A percentile compares a stretch with the other conserved stretches of the same genome.
These are phyloP conservation scores for Alternaria sp. DNA, from an alignment of 2,329 filamentous ascomycete genomes.

Conservation along the genomic window DNA sequence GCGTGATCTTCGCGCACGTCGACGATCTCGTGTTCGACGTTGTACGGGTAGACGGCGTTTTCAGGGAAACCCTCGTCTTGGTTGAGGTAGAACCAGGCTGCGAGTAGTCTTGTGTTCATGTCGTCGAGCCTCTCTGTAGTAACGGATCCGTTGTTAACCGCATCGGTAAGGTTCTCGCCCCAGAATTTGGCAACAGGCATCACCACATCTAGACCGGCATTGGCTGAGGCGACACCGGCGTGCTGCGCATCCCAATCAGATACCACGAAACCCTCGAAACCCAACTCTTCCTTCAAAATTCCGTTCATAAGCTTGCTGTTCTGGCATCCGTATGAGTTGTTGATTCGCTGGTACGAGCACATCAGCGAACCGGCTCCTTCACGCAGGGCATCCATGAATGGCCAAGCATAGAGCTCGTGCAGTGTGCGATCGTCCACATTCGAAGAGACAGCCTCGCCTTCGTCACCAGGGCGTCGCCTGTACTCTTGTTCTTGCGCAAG, in stretches of 20 bases:
- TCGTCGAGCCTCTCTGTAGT: conserved; percentile 34
- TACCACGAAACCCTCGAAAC: conserved; percentile 53
- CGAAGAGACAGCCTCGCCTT: conserved; percentile 63
- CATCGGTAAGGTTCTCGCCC: conserved; percentile 38
- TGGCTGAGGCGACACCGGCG: conserved; percentile 52
- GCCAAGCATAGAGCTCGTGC: conserved; percentile 72
- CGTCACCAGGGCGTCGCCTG: conserved; percentile 44
- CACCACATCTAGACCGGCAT: conserved; percentile 58
- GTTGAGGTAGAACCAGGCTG: conserved; percentile 43
- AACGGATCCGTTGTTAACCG: conserved; percentile 39
- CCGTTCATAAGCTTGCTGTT: conserved; percentile 55
- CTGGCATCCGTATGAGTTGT: conserved; percentile 43
- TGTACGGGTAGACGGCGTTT: conserved; percentile 30
- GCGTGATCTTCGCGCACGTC: conserved; percentile 54
- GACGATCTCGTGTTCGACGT: conserved; percentile 52
- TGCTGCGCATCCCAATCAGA: conserved; percentile 56
- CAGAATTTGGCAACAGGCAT: conserved; percentile 45
- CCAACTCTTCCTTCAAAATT: conserved; percentile 59
- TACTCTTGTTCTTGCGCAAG: conserved; percentile 65
- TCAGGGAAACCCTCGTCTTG: conserved; percentile 47
- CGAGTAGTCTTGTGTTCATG: conserved; percentile 40
- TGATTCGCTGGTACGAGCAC: conserved; percentile 57
- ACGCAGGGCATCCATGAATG: conserved; percentile 66
- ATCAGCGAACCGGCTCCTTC: conserved; percentile 66
- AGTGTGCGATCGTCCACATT: conserved; percentile 70